phyloP scores from a whole-genome alignment of 2,329 filamentous ascomycete species.

The Exophiala xenobiotica region DNA sequence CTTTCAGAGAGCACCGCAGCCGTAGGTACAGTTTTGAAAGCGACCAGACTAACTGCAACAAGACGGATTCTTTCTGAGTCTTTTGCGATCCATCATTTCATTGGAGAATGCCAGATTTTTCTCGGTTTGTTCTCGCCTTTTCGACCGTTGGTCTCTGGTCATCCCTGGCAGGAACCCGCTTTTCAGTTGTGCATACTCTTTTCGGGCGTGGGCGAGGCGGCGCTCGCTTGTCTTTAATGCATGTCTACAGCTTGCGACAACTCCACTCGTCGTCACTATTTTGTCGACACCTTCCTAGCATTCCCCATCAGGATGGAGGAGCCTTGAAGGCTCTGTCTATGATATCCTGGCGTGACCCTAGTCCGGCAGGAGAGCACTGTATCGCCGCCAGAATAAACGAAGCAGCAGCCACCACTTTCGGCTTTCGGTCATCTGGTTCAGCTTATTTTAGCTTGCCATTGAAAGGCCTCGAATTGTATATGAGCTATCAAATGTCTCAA shows the following conservation, averaged over 20 bases:
- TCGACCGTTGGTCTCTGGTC: neutral
- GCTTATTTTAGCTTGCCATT: neutral
- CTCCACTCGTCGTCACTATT: neutral
- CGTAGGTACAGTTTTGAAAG: neutral
- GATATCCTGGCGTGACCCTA: neutral
- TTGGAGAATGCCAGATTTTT: neutral
- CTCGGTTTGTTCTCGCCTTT: neutral
- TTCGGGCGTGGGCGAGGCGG: too few species aligned
- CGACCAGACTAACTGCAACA: neutral
- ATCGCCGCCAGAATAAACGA: neutral
- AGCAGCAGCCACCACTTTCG: neutral
- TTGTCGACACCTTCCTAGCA: neutral
- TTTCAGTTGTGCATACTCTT: neutral
- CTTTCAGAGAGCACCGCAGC: neutral
- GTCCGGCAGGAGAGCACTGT: neutral
- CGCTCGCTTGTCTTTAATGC: too few species aligned
- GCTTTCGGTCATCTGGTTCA: neutral
- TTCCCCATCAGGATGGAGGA: neutral
- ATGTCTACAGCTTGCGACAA: too few species aligned
- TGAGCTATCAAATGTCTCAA: neutral
- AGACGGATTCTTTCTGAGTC: neutral
- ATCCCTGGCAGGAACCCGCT: neutral
- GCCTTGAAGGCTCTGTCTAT: neutral
- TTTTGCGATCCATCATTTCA: neutral
- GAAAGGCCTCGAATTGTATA: neutral